A percentile compares a stretch with the other conserved stretches of the same genome.
These are phyloP conservation scores for Teratosphaeria pseudoeucalypti DNA, from an alignment of 2,329 filamentous ascomycete genomes.

Conservation along the genomic window DNA sequence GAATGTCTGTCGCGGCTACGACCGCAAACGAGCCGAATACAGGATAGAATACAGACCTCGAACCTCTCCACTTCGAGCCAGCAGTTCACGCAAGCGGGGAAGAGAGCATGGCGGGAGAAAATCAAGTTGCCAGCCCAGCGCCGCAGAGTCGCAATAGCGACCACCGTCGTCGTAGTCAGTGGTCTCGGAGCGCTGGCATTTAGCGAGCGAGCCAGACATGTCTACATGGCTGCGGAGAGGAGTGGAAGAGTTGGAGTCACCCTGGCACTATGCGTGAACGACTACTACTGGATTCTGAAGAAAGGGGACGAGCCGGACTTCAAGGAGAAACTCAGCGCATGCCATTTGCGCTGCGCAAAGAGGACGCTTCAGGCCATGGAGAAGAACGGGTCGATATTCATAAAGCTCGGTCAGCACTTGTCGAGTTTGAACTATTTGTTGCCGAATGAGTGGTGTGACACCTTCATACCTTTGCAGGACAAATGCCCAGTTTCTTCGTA, in stretches of 20 bases:
- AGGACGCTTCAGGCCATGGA: conserved; percentile 79
- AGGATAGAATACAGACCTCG: not conserved
- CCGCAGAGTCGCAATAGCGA: conserved; percentile 22
- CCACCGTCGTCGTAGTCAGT: conserved; percentile 20
- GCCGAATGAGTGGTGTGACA: conserved; percentile 84
- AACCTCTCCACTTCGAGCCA: conserved; percentile 10
- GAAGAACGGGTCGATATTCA: conserved; percentile 96
- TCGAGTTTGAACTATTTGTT: conserved; percentile 94
- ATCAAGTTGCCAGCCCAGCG: conserved; percentile 12
- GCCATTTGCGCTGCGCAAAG: conserved; percentile 85
- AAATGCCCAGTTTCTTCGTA: conserved; percentile 87
- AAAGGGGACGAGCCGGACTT: conserved; percentile 54
- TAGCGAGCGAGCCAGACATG: conserved; percentile 61
- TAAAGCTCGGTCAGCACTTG: conserved; percentile 92
- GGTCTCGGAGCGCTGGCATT: conserved; percentile 38
- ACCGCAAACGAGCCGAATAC: not conserved
- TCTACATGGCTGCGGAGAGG: conserved; percentile 64
- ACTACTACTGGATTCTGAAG: conserved; percentile 80
- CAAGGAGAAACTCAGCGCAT: conserved; percentile 61
- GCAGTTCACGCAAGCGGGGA: conserved; percentile 13
- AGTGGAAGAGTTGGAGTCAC: conserved; percentile 67
- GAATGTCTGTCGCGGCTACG: conserved; percentile 5
- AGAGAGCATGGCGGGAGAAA: conserved; percentile 20
- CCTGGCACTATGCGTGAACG: conserved; percentile 66
- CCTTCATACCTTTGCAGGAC: conserved; percentile 92